Evolutionary conservation across 176 grass and related monocot species (phyloP).

Genomic region (Rhipidocladum racemiflorum): DNA sequence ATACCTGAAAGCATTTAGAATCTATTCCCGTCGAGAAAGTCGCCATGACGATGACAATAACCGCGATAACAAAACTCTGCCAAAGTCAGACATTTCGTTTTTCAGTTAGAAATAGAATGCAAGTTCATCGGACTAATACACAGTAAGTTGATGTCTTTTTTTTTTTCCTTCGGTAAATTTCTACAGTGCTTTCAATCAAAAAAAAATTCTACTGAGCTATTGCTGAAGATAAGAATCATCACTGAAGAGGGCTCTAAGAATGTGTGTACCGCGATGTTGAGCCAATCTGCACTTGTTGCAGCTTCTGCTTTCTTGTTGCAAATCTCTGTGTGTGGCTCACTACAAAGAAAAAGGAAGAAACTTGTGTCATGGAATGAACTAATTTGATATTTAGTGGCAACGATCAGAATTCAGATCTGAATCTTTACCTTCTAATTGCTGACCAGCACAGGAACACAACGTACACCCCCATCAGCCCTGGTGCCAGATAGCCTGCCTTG

Average conservation of each 20-base stretch:
- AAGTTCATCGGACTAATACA: neutral
- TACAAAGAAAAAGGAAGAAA: neutral
- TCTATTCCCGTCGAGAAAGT: slow-evolving; percentile 95
- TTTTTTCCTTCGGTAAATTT: neutral
- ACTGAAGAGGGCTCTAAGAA: neutral
- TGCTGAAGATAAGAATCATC: neutral
- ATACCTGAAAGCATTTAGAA: slow-evolving; percentile 82
- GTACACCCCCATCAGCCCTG: slow-evolving; percentile 89
- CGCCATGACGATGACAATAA: slow-evolving; percentile 79
- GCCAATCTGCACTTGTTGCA: slow-evolving; percentile 75
- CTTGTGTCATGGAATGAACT: neutral
- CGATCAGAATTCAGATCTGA: neutral
- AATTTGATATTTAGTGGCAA: neutral
- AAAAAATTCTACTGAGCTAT: neutral
- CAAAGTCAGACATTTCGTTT: neutral
- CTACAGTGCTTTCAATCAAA: neutral
- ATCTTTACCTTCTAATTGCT: slow-evolving; percentile 72
- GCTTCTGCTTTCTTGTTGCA: slow-evolving; percentile 74
- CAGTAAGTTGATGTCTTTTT: neutral
- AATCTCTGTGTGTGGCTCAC: slow-evolving; percentile 80
- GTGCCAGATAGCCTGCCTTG: slow-evolving; percentile 73
- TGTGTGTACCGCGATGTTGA: slow-evolving; percentile 68
- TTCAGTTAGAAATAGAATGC: neutral
- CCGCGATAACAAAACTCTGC: slow-evolving; percentile 89
- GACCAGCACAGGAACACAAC: slow-evolving; percentile 93